Evolutionary conservation across 73 alveolate species (phyloP), one percentile per base, ranked within the genome.

Genomic region (Stentor roeselii): DNA sequence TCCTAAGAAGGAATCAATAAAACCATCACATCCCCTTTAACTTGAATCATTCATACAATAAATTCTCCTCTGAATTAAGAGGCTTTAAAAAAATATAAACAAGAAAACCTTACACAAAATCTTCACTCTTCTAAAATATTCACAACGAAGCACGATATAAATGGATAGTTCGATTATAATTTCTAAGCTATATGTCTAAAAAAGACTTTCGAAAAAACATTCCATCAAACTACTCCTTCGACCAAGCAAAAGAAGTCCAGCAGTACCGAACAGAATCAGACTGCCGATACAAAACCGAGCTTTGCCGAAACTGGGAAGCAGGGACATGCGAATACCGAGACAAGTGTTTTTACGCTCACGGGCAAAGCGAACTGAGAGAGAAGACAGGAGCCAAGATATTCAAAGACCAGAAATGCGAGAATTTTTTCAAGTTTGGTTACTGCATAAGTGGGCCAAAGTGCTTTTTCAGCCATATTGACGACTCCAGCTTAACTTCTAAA

Each of bases 321-420:
- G 74, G 74, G n/a, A 37, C n/a, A n/a, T 76, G 84, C 84, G 60
- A 76, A 76, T 76, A 14, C n/a, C 82, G 84, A 38, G 74, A 76
- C 21, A 21, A 15, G 39, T 76, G 84, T 3, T 15, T n/a, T 14
- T 76, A 36, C 39, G 84, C 84, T 76, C 84, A 76, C 39, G 84
- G 84, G 3, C 2, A 27, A 27, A n/a, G 39, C 6, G 84, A 76
- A n/a, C 74, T 76, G 15, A 32, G 84, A 27, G 74, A 37, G 36
- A 76, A 39, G 35, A 76, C 14, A n/a, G 80, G 80, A 21, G 41
- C 34, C 37, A 21, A n/a, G n/a, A 67, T 34, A 21, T 27, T 21
- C 2, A 21, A 0, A 67, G n/a, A 21, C 80, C n/a, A 67, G 34
- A 32, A 21, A 0, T 67, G 80, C 80, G 37, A 67, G 41, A 21